Evolutionary conservation across 2,329 filamentous ascomycete genomes (phyloP), one percentile per base, ranked within the genome.

Genomic region (Beauveria medogensis): DNA sequence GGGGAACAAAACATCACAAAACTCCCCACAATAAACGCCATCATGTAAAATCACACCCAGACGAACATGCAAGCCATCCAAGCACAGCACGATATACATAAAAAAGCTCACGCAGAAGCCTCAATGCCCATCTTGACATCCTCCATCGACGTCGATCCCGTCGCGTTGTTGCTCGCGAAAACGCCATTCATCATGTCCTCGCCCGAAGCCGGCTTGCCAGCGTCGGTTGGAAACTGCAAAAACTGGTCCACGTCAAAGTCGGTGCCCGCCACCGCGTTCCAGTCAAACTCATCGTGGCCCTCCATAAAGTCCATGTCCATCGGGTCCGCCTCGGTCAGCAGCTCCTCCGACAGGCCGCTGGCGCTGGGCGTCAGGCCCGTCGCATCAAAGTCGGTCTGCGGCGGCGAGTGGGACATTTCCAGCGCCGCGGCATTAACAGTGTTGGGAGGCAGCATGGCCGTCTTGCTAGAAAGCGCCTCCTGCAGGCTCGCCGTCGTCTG

Each of bases 241-340:
- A 81, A 85, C 65, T 84, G 80, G 61, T 83, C 81, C 58, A 84
- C 81, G 60, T 85, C 81, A 62, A 84, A 78, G 63, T 82, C 81
- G 9, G 79, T 78, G 6, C 77, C 79, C 18, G 79, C 73, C 4
- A 82, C 72, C 22, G 77, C 77, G 64, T 80, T 79, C 80, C 80
- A 83, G 64, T 83, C 80, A 60, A 83, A 80, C 56, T 79, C 78
- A 51, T 78, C 77, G 55, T 77, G 75, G 34, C 74, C 75, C 58
- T 76, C 73, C 66, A 76, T 72, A 53, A 81, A 77, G 66, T 81
- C 78, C 53, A 80, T 73, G 54, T 80, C 78, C 64, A 78, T 70
- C 10, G 70, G 67, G 18, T 72, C 73, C 24, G 72, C 67, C 43
- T 74, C 59, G 14, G 46, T 74, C 28, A 71, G 70, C 10, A 68